A percentile compares a stretch with the other conserved stretches of the same genome.
Evolutionary conservation across 768 basidiomycete genomes (phyloP).

Genomic region (Leccinellum rugosiceps): DNA sequence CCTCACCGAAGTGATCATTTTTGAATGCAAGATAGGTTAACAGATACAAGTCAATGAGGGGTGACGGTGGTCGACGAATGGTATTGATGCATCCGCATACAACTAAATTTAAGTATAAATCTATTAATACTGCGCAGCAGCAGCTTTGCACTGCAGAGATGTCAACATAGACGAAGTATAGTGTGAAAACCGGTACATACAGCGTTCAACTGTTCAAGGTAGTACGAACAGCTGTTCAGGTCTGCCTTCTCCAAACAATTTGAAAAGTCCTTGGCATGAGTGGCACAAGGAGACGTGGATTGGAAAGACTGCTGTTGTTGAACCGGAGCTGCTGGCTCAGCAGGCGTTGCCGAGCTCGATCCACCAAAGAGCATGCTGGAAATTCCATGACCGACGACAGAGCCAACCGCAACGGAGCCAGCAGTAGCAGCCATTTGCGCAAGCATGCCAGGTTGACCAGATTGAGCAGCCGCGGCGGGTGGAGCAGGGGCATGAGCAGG

Average conservation of each 20-base stretch:
- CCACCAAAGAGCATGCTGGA: constrained; percentile 89
- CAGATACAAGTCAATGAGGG: constrained; percentile 1
- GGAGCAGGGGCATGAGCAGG: constrained; percentile 42
- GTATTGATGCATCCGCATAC: constrained; percentile 6
- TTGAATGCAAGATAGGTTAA: neutral
- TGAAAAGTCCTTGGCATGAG: constrained; percentile 87
- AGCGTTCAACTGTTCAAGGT: constrained; percentile 84
- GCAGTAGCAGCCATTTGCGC: constrained; percentile 88
- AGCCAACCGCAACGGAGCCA: constrained; percentile 86
- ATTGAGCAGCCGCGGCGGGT: constrained; percentile 33
- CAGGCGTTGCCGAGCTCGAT: constrained; percentile 39
- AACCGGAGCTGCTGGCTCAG: constrained; percentile 49
- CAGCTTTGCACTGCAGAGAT: constrained; percentile 62
- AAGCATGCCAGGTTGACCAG: constrained; percentile 67
- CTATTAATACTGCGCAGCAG: constrained; percentile 56
- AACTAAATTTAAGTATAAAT: constrained; percentile 1
- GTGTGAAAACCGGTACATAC: constrained; percentile 42
- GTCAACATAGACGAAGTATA: constrained; percentile 9
- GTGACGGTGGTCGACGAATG: constrained; percentile 5
- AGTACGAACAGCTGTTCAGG: constrained; percentile 77
- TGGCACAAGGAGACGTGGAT: constrained; percentile 54
- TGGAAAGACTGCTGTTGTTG: constrained; percentile 43
- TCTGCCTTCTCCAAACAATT: constrained; percentile 82
- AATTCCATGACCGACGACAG: constrained; percentile 86
- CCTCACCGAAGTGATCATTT: neutral